Percentiles rank a stretch among this genome's conserved stretches.
These are phyloP conservation scores for Parafenestella ontariensis DNA, from an alignment of 2,329 filamentous ascomycete species.

Conservation along the genomic window DNA sequence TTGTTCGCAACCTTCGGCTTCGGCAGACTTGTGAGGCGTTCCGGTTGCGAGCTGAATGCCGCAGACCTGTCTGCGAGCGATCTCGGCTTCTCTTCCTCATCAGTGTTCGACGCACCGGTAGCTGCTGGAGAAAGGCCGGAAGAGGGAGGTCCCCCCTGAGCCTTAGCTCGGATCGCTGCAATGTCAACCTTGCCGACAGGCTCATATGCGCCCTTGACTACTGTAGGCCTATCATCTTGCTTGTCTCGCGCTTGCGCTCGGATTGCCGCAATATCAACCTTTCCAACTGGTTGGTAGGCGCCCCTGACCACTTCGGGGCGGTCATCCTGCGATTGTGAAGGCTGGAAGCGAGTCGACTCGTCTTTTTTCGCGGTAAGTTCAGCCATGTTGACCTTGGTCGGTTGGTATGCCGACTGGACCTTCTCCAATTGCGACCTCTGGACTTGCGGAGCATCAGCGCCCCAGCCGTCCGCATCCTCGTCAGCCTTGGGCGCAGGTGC, in stretches of 20 bases:
- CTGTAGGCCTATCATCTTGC: conserved; percentile 80
- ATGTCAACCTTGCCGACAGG: conserved; percentile 97
- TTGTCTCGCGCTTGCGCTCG: conserved; percentile 70
- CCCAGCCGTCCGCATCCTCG: conserved; percentile 90
- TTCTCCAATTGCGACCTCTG: conserved; percentile 88
- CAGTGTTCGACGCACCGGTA: conserved; percentile 52
- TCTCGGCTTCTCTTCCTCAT: conserved; percentile 57
- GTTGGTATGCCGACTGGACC: conserved; percentile 90
- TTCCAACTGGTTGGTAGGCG: conserved; percentile 91
- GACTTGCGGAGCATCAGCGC: conserved; percentile 88
- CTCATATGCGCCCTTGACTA: conserved; percentile 92
- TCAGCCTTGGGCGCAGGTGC: conserved; percentile 61
- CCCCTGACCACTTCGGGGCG: conserved; percentile 76
- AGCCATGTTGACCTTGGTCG: conserved; percentile 92
- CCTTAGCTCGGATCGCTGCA: conserved; percentile 85
- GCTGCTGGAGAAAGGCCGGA: conserved; percentile 53
- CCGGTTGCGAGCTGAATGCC: conserved; percentile 72
- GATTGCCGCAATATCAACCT: conserved; percentile 95
- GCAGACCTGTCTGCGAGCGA: conserved; percentile 78
- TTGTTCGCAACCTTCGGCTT: conserved; percentile 96
- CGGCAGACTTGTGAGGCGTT: conserved; percentile 83
- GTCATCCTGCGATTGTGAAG: conserved; percentile 56
- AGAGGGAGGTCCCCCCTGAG: conserved; percentile 60
- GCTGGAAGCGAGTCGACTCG: conserved; percentile 68
- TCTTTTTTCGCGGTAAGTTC: conserved; percentile 78